These are phyloP conservation scores for Yarrowia divulgata DNA, from an alignment of 805 yeast genomes.

Conservation along the genomic window DNA sequence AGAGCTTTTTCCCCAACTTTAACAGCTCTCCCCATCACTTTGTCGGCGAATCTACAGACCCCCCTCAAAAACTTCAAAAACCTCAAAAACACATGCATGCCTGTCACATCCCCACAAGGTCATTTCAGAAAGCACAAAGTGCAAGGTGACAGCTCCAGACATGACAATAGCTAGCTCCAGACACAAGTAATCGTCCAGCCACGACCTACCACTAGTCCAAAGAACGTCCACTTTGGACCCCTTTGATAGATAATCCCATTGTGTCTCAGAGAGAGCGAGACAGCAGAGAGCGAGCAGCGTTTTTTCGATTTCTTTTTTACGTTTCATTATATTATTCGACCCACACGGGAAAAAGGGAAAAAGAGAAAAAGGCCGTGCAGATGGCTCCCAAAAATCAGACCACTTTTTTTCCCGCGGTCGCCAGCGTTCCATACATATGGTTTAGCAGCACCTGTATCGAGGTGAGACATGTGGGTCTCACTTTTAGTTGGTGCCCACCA, in stretches of 20 bases:
- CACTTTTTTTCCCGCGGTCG: constrained; percentile 4
- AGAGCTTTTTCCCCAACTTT: not conserved
- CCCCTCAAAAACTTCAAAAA: too few species aligned
- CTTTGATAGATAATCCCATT: not conserved
- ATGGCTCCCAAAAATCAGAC: constrained; percentile 8
- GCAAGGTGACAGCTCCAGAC: too few species aligned
- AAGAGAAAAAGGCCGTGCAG: too few species aligned
- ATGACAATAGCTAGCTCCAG: too few species aligned
- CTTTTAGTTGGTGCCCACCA: not conserved
- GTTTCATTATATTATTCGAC: not conserved
- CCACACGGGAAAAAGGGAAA: not conserved
- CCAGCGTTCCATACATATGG: constrained; percentile 30
- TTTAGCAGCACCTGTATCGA: not conserved
- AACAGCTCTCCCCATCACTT: too few species aligned
- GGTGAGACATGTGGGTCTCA: constrained; percentile 27
- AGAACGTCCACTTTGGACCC: too few species aligned
- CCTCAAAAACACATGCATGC: too few species aligned
- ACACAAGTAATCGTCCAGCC: too few species aligned
- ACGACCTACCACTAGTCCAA: too few species aligned
- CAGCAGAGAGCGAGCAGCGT: too few species aligned
- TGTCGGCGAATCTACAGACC: too few species aligned
- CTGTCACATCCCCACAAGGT: not conserved
- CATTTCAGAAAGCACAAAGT: too few species aligned
- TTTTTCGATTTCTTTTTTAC: not conserved
- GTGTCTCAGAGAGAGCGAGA: not conserved